Evolutionary conservation across 805 yeast genomes (phyloP), one percentile per base, ranked within the genome.

Genomic region (Blastobotrys muscicola): DNA sequence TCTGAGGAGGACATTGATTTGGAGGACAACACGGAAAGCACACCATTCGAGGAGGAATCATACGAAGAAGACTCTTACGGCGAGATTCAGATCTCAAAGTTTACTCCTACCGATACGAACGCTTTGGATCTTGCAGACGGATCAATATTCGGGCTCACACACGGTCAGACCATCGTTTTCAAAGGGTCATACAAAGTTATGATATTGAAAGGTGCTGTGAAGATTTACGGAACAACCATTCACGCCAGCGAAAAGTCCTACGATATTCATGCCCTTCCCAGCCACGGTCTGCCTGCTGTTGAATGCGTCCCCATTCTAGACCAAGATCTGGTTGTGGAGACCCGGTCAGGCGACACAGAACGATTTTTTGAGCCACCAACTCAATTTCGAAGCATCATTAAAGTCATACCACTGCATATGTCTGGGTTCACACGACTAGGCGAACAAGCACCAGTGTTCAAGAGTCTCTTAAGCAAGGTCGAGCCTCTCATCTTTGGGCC

Each of bases 161-260:
- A 20, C 8, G 50, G 50, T n/a, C 44, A 54, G 43, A 48, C 49
- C 7, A 39, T 60, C 11, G 57, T 50, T 3, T 48, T 60, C 9
- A 42, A 47, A 3, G 68, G 68, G 8, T 54, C 54, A 44, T 63
- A 48, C 46, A 33, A 35, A 2, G 33, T 64, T 26, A 42, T 42
- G 2, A 62, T 64, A 1, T 42, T 53, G 11, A 48, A 50, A 34
- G 68, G 68, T 8, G 50, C 58, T 1, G 50, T 64, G 2, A 32
- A 37, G 6, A 6, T 64, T 3, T 45, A 53, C 33, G 67, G 67
- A 6, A 54, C 57, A 7, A 36, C 32, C 9, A 30, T 57, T 7
- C 41, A 40, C 4, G 54, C 58, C 4, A 40, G 47, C 26, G 16
- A 33, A 8, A 35, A 12, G 14, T 16, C 30, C 3, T 43, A 44